Evolutionary conservation across 176 grass and related monocot species (phyloP), one percentile per base, ranked within the genome.

Genomic region (Aegilops bicornis): DNA sequence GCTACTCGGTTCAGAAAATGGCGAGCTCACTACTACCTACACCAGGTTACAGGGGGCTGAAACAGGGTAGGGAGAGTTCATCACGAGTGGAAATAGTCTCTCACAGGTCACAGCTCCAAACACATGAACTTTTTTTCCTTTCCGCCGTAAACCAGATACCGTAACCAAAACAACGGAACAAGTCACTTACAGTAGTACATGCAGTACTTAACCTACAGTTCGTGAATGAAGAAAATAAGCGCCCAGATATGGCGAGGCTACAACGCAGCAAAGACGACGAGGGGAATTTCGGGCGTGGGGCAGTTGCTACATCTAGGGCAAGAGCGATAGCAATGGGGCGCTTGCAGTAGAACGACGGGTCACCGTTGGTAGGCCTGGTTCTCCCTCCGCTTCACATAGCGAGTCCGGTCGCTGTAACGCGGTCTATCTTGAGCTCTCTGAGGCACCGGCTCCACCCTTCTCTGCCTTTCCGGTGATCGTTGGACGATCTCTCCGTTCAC

Each of bases 401-500:
- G 90, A 30, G 94, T 99, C 30, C 97, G 91, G 52, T 99, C 94
- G 43, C 93, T 96, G 78, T 99, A 92, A 48, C 94, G 86, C 2
- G 97, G 97, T 78, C 94, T 92, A 37, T 96, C 96, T 83, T 99
- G 92, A 69, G 94, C 92, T 86, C 97, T 96, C 52, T 99, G 97
- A 24, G 94, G 94, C 37, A 94, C 89, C 0, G 97, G 92, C 37
- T 99, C 94, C 35, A 99, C 92, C 85, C 92, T 93, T 84, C 88
- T 96, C 85, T 99, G 97, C 77, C 97, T 94, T 78, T 99, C 97
- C 10, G 97, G 92, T 19, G 97, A 96, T 65, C 97, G 76, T 27
- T 96, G 94, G 45, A 96, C 94, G 10, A 99, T 99, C 77, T 96
- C 94, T 31, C 97, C 97, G 17, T 96, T 94, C 31, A 93, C 92